These are phyloP conservation scores for Agaricus bisporus DNA, from an alignment of 768 basidiomycete genomes.

Conservation along the genomic window DNA sequence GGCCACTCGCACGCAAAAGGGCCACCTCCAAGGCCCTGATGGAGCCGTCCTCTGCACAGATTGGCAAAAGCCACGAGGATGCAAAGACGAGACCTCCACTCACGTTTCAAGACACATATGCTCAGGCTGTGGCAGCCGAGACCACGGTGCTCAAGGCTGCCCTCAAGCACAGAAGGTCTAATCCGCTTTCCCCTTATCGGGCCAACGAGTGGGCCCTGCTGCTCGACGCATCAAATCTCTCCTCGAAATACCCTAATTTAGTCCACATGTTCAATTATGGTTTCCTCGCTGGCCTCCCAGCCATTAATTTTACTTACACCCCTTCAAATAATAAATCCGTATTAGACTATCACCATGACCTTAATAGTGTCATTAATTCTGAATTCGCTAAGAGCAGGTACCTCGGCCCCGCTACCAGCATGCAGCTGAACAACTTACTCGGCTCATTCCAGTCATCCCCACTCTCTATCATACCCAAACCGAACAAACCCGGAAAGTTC, in stretches of 20 bases:
- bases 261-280: slow-evolving; percentile 19
- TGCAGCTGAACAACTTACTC: slow-evolving; percentile 9
- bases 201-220: slow-evolving; percentile 22
- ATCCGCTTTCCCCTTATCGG: slow-evolving; percentile 24
- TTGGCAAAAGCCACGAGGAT: slow-evolving; percentile 26
- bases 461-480: slow-evolving; percentile 29
- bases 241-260: slow-evolving; percentile 21
- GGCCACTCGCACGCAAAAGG: slow-evolving; percentile 13
- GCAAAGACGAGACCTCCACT: slow-evolving; percentile 17
- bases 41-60: slow-evolving; percentile 25
- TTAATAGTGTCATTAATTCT: slow-evolving; percentile 11
- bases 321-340: slow-evolving; percentile 27
- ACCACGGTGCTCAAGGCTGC: slow-evolving; percentile 35
- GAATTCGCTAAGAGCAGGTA: slow-evolving; percentile 23
- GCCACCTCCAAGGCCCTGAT: slow-evolving; percentile 16
- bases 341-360: slow-evolving; percentile 1
- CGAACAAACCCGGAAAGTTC: slow-evolving; percentile 24
- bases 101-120: slow-evolving; percentile 25
- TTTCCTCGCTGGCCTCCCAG: slow-evolving; percentile 27
- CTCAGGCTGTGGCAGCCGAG: slow-evolving; percentile 31
- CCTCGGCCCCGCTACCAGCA: slow-evolving; percentile 22
- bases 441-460: slow-evolving; percentile 36
- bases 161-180: slow-evolving; percentile 23
- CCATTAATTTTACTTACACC: slow-evolving; percentile 19
- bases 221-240: slow-evolving; percentile 15